Evolutionary conservation across 2,329 filamentous ascomycete genomes (phyloP), one percentile per base, ranked within the genome.

Genomic region (Colletotrichum sp.): DNA sequence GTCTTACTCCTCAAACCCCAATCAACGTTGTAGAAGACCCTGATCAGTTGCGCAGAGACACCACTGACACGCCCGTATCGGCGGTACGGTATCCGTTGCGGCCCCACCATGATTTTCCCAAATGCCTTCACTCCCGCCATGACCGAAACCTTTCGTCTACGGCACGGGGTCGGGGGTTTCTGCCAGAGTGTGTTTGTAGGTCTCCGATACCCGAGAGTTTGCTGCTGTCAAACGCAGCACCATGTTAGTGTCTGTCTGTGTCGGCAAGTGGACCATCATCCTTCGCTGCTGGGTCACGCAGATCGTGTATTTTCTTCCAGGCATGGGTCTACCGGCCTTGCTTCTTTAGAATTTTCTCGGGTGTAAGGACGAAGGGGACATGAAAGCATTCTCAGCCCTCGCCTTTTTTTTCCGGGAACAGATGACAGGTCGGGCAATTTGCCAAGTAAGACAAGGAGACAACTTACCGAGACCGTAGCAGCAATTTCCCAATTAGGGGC

Each of bases 351-450:
- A 26, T 24, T 13, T 13, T 26, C 60, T 26, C 30, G 48, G 67
- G 36, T n/a, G 28, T 43, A 36, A 71, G 43, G 60, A 48, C 10
- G 36, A 71, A 26, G 30, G n/a, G 10, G 32, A 21, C 26, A 70
- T 34, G 72, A 65, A 74, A 74, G 65, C 67, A 34, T 60, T 61
- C 43, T 32, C 59, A 48, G 64, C 34, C 21, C 13, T 59, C 57
- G 60, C 30, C 26, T 59, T 36, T 57, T 32, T 57, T 30, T 74
- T 64, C 74, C 70, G 74, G 43, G 70, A 73, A 69, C 74, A 74
- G 74, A n/a, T 39, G 55, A 48, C 55, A 48, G 15, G 57, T 26
- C 26, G 60, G 57, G 10, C 48, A 8, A 48, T 10, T 52, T 52
- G 43, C 61, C 28, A 63, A 75, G 34, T 48, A 59, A 65, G 64